phyloP scores from a whole-genome alignment of 768 basidiomycete genomes.

The Suillus sp. region DNA sequence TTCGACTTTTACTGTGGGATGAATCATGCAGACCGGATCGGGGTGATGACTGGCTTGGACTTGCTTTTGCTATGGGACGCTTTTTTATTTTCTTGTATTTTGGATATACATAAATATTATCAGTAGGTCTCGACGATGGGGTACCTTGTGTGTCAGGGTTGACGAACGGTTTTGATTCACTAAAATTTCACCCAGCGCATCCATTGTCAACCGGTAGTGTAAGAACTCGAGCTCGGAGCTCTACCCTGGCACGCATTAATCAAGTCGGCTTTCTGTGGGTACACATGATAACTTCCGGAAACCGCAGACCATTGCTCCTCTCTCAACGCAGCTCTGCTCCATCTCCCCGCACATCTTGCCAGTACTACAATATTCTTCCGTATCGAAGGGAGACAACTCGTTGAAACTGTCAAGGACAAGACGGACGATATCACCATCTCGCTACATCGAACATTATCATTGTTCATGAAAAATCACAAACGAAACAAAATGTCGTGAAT shows the following conservation, averaged over 20 bases:
- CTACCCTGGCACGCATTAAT: no score
- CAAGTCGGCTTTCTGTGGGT: no score
- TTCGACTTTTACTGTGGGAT: slow-evolving; percentile 56
- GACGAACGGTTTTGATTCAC: not conserved
- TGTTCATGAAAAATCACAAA: not conserved
- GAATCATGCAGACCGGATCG: not conserved
- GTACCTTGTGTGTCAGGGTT: no score
- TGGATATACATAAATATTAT: not conserved
- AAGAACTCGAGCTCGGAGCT: no score
- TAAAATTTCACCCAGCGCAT: not conserved
- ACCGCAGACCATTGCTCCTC: no score
- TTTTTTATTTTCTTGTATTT: not conserved
- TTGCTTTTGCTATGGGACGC: not conserved
- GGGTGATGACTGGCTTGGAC: not conserved
- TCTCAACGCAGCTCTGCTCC: no score
- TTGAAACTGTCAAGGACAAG: not conserved
- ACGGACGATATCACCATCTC: not conserved
- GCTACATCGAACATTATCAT: not conserved
- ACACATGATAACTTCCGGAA: no score
- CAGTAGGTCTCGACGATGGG: not conserved
- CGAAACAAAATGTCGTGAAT: not conserved
- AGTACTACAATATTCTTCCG: no score
- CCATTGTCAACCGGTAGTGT: no score
- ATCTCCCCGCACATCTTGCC: no score
- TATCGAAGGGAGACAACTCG: no score